phyloP scores from a whole-genome alignment of 129 eudicot species.

The Heracleum sosnowskyi region DNA sequence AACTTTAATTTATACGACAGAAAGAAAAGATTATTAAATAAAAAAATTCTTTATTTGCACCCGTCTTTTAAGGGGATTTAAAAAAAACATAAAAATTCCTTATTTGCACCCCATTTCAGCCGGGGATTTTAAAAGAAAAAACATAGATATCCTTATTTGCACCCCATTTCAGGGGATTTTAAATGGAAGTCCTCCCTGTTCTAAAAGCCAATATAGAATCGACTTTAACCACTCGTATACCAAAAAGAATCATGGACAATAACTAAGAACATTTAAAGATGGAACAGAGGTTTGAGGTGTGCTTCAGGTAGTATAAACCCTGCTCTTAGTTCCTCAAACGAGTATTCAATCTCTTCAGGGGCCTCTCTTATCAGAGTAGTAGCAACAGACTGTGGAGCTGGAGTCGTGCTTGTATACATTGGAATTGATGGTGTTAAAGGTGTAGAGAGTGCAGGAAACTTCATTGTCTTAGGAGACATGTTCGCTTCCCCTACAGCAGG shows the following conservation, averaged over 20 bases:
- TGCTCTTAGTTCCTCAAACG: conserved; percentile 83
- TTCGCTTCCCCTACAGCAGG: conserved; percentile 34
- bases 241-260: conserved; percentile 2
- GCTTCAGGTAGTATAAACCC: conserved; percentile 52
- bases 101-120: no score
- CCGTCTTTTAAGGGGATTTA: no score
- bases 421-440: conserved; percentile 57
- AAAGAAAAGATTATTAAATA: no score
- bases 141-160: not conserved
- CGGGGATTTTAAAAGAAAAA: no score
- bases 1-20: no score
- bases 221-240: not conserved
- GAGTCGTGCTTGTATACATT: conserved; percentile 66
- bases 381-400: conserved; percentile 21
- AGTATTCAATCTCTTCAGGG: conserved; percentile 67
- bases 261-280: not conserved
- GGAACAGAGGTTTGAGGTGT: not conserved
- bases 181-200: not conserved
- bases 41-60: no score
- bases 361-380: conserved; percentile 18
- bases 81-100: no score
- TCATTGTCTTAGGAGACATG: conserved; percentile 41
- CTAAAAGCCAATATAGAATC: not conserved
- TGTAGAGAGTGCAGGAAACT: conserved; percentile 40
- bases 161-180: not conserved